Evolutionary conservation across 345 rosid species (phyloP), one percentile per base, ranked within the genome.

Genomic region (Gossypium rotundifolium): DNA sequence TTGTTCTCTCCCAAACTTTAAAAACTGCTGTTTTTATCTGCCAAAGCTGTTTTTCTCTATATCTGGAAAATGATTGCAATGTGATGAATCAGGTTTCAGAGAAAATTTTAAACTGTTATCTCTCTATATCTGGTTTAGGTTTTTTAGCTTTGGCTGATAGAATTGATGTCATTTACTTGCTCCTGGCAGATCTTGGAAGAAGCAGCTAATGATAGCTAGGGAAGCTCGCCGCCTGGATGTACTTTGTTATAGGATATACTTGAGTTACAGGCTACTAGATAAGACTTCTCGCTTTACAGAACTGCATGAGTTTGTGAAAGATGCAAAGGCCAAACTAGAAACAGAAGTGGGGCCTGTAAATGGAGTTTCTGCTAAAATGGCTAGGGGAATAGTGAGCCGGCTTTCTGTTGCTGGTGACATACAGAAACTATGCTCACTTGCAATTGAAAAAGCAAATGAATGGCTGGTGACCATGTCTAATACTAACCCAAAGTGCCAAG

Each of bases 191-290:
- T 89, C 82, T 79, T 93, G 96, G 98, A 93, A 89, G 86, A 93
- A 91, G 86, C 99, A 95, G 82, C 85, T 95, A 13, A 75, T 76
- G 66, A 82, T 85, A 59, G 96, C 98, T 14, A 93, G 90, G 81
- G 98, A 91, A 83, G 99, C 99, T 44, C 88, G 99, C 16, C 81
- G 98, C 48, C 73, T 93, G 54, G 99, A 96, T 75, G 89, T 88
- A 52, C 83, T 96, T 2, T 93, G 98, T 77, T 83, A 87, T 80
- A 88, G 99, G 83, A 91, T 96, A 75, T 88, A 79, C 81, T 80
- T 96, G 81, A 83, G 98, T 84, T 90, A 78, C 79, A 86, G 93
- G 78, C 88, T 96, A 74, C 87, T 96, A 14, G 83, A 84, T 38
- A 96, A 90, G 64, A 96, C 97, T 80, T 84, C 83, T 73, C 66